Base-by-base conservation (phyloP, 768 basidiomycete genomes). In the Kwoniella mangroviensis region DNA sequence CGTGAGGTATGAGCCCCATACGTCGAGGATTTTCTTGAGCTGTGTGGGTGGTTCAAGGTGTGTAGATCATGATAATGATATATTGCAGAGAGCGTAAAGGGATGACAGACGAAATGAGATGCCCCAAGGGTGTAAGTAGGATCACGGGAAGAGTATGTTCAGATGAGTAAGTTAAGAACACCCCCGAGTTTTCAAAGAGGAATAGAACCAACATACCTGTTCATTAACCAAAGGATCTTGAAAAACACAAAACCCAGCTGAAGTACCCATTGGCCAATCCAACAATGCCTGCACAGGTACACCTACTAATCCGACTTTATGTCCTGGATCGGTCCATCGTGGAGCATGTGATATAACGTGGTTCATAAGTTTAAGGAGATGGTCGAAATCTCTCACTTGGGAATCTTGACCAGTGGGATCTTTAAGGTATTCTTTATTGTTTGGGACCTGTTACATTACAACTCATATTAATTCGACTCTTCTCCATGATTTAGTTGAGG, bases 1-100 rank as follows among this genome's bases (percentile, higher is more conserved):
- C 7, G 75, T 74, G 57, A 90, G 86, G 83, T 83, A 89, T 11
- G 65, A 72, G 11, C 83, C 82, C 88, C 89, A 90, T 24, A 81
- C 83, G 55, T 86, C 80, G 70, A 89, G 85, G 63, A 89, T 77
- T 45, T 84, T 85, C 72, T 87, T 86, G 72, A 89, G 78, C 76
- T 80, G 62, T 49, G 42, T 15, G 53, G 2, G 28, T 28, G 28
- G 28, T 28, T 2, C 4, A 28, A 28, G 28, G 28, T 28, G 28
- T 28, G 28, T 28, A 28, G 28, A 28, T 28, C 28, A 28, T 28
- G 28, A 28, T 28, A 28, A 28, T 21, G 54, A 55, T 17, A 21
- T 22, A 15, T 15, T 21, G 21, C 13, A 22, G 10, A 4, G 21
- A 17, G 2, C 22, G 41, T 26, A 22, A 51, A 21, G 34, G 21